A percentile compares a stretch with the other conserved stretches of the same genome.
Conservation (phyloP, 805 yeast species). For the Kregervanrija pseudodelftensis region DNA sequence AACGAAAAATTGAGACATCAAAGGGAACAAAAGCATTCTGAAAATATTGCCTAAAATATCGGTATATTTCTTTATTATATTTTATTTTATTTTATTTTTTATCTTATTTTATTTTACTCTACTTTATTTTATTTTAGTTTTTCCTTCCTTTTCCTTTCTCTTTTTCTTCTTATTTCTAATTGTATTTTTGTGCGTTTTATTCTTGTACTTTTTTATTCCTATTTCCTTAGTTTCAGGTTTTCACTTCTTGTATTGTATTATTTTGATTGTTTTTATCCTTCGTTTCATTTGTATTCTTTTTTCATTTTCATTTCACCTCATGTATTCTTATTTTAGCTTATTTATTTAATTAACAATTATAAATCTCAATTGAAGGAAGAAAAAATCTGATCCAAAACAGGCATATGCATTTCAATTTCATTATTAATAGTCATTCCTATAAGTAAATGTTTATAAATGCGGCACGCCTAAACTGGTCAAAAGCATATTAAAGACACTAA, state of each 20-base stretch:
- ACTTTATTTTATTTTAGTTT: neutral
- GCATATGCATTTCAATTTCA: neutral
- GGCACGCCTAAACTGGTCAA: conserved; percentile 65
- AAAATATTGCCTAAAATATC: neutral
- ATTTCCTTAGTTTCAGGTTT: neutral
- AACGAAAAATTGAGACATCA: conserved; percentile 42
- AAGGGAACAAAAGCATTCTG: conserved; percentile 11
- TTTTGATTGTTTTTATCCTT: neutral
- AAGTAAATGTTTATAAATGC: conserved; percentile 32
- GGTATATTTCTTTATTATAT: neutral
- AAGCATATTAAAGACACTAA: conserved; percentile 75
- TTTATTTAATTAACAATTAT: neutral
- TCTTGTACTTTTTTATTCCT: conserved; percentile 1
- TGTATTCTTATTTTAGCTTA: neutral
- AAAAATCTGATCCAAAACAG: neutral
- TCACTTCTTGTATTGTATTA: neutral
- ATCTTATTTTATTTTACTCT: neutral
- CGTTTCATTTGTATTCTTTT: neutral
- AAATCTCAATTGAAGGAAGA: neutral
- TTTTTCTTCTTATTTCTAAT: neutral
- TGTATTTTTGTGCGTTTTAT: neutral
- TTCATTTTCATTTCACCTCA: neutral
- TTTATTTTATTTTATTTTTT: conserved; percentile 1
- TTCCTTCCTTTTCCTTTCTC: neutral
- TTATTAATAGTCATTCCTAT: neutral